Percentiles rank a stretch among this genome's conserved stretches.
Conservation (phyloP, 306 rosid species). For the Crotalaria pallida region DNA sequence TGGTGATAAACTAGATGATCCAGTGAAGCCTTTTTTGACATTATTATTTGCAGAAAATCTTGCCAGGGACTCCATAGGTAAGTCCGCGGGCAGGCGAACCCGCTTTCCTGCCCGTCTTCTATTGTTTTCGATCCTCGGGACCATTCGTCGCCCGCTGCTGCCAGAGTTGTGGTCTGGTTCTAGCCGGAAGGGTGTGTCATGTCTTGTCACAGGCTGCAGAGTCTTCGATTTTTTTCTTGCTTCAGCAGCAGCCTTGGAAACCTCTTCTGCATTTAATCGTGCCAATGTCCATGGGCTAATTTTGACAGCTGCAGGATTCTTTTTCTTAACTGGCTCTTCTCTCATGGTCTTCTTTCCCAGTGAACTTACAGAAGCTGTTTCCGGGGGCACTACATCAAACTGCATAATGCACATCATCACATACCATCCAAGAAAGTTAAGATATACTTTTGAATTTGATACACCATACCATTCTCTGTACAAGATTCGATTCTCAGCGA, state of each 20-base stretch:
- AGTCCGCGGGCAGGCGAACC: conserved; percentile 75
- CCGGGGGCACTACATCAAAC: conserved; percentile 98
- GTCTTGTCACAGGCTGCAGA: conserved; percentile 77
- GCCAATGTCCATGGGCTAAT: conserved; percentile 97
- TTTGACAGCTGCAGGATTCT: conserved; percentile 70
- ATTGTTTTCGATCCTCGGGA: conserved; percentile 58
- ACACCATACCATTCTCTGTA: background rate
- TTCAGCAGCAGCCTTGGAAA: conserved; percentile 94
- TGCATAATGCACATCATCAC: conserved; percentile 29
- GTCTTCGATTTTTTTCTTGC: conserved; percentile 93
- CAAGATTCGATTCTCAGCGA: background rate
- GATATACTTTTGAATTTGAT: background rate
- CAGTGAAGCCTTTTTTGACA: conserved; percentile 47
- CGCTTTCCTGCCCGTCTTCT: conserved; percentile 70
- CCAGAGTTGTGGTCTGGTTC: conserved; percentile 61
- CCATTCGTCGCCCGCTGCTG: conserved; percentile 62
- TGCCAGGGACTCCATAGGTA: conserved; percentile 55
- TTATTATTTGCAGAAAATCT: conserved; percentile 44
- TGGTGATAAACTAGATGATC: conserved; percentile 60
- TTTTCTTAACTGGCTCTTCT: conserved; percentile 67
- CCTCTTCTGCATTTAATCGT: conserved; percentile 85
- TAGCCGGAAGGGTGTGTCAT: conserved; percentile 39
- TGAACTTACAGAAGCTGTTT: conserved; percentile 79
- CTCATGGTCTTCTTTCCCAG: conserved; percentile 50
- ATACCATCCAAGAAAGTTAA: background rate